phyloP scores from a whole-genome alignment of 2,329 filamentous ascomycete species.

The Hymenotorrendiella dingleyae region DNA sequence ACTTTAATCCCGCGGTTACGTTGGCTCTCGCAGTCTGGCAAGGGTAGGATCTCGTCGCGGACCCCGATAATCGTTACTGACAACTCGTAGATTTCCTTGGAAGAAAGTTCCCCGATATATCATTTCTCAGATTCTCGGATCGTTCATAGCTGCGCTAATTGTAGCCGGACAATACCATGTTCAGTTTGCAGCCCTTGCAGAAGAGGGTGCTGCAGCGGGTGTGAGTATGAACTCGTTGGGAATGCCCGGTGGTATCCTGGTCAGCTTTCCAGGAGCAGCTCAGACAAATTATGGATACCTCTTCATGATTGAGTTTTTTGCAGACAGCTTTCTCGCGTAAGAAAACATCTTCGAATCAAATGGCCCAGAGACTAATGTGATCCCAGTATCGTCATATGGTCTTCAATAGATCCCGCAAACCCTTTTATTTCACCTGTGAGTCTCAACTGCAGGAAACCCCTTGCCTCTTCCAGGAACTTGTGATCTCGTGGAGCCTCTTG shows the following conservation, averaged over 20 bases:
- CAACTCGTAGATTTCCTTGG: constrained; percentile 42
- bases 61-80: constrained; percentile 2
- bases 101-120: constrained; percentile 53
- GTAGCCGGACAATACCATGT: constrained; percentile 52
- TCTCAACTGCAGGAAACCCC: too few relatives aligned
- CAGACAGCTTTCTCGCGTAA: constrained; percentile 45
- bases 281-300: constrained; percentile 50
- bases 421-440: constrained; percentile 45
- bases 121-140: constrained; percentile 48
- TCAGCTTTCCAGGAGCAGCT: constrained; percentile 43
- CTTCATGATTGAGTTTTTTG: constrained; percentile 55
- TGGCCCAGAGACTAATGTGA: constrained; percentile 5
- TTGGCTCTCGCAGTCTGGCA: constrained; percentile 45
- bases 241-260: constrained; percentile 49
- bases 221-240: constrained; percentile 38
- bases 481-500: too few relatives aligned
- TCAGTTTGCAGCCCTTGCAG: constrained; percentile 39
- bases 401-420: constrained; percentile 51
- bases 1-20: constrained; percentile 49
- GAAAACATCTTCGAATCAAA: neutral
- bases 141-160: constrained; percentile 49
- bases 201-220: constrained; percentile 26
- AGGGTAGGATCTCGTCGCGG: constrained; percentile 29
- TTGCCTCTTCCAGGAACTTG: too few relatives aligned
- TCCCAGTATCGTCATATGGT: constrained; percentile 48